phyloP scores from a whole-genome alignment of 1,139 yeast species.

The Sugiyamaella grinbergsii region DNA sequence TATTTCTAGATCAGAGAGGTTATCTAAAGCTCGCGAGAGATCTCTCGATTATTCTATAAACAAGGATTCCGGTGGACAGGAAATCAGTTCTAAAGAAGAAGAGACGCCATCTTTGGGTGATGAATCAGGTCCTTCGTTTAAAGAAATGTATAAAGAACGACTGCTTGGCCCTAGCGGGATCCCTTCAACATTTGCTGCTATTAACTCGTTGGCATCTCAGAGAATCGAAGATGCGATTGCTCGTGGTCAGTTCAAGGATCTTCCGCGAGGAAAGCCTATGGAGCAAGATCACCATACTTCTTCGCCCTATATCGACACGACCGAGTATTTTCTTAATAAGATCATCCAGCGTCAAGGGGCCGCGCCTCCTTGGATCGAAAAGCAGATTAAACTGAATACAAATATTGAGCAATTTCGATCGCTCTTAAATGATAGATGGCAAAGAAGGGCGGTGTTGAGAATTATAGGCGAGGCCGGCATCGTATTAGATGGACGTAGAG shows the following conservation, averaged over 20 bases:
- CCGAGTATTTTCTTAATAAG: slow-evolving; percentile 69
- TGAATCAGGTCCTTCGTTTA: slow-evolving; percentile 53
- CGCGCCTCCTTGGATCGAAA: slow-evolving; percentile 87
- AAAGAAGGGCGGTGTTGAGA: slow-evolving; percentile 18
- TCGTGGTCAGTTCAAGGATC: slow-evolving; percentile 65
- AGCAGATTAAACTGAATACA: slow-evolving; percentile 60
- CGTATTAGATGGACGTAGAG: background rate
- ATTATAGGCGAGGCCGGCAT: slow-evolving; percentile 24
- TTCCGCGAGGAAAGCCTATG: slow-evolving; percentile 68
- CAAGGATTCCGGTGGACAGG: slow-evolving; percentile 38
- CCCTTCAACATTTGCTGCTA: slow-evolving; percentile 54
- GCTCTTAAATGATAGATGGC: slow-evolving; percentile 26
- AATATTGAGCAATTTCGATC: slow-evolving; percentile 52
- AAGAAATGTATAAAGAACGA: slow-evolving; percentile 63
- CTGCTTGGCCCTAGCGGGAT: slow-evolving; percentile 62
- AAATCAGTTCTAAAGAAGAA: slow-evolving; percentile 34
- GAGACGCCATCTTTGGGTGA: background rate
- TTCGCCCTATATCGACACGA: slow-evolving; percentile 55
- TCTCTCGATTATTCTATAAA: slow-evolving; percentile 64
- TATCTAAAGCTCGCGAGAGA: slow-evolving; percentile 63
- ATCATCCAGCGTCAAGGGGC: slow-evolving; percentile 75
- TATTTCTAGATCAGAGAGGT: slow-evolving; percentile 43
- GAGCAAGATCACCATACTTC: slow-evolving; percentile 46
- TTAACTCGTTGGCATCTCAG: slow-evolving; percentile 70
- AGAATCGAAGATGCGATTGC: slow-evolving; percentile 72